Conservation (phyloP, 495 filamentous ascomycete genomes). For the Penicillium antarcticum region DNA sequence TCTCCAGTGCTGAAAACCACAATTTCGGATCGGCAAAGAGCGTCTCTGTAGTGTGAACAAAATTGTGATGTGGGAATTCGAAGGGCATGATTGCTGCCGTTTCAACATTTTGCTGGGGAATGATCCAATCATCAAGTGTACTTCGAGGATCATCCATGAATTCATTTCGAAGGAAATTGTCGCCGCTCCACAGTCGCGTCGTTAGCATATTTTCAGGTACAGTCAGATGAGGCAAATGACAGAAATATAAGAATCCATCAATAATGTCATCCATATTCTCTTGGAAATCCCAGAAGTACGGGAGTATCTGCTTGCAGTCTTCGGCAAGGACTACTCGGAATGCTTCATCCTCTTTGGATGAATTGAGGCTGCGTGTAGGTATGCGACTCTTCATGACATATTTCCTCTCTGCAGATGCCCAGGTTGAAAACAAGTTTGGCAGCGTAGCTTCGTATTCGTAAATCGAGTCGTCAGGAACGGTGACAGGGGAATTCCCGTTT, state of each 20-base stretch:
- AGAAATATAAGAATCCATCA: conserved; percentile 69
- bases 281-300: conserved; percentile 64
- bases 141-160: conserved; percentile 22
- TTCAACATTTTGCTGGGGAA: conserved; percentile 3
- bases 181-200: conserved; percentile 35
- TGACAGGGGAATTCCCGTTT: conserved; percentile 5
- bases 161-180: conserved; percentile 48
- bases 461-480: not conserved
- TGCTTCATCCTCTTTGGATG: conserved; percentile 70
- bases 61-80: conserved; percentile 29
- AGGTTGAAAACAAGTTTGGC: conserved; percentile 42
- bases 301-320: conserved; percentile 3
- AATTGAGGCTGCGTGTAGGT: conserved; percentile 65
- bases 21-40: conserved; percentile 30
- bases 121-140: conserved; percentile 28
- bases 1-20: conserved; percentile 44
- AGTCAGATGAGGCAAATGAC: conserved; percentile 55
- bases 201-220: conserved; percentile 15
- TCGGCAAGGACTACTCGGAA: conserved; percentile 64
- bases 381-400: conserved; percentile 38
- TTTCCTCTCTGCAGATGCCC: conserved; percentile 59
- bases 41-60: conserved; percentile 34
- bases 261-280: conserved; percentile 56
- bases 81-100: conserved; percentile 15
- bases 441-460: conserved; percentile 20